Evolutionary conservation across 2,329 filamentous ascomycete genomes (phyloP), one percentile per base, ranked within the genome.

Genomic region (Celoporthe dispersa): DNA sequence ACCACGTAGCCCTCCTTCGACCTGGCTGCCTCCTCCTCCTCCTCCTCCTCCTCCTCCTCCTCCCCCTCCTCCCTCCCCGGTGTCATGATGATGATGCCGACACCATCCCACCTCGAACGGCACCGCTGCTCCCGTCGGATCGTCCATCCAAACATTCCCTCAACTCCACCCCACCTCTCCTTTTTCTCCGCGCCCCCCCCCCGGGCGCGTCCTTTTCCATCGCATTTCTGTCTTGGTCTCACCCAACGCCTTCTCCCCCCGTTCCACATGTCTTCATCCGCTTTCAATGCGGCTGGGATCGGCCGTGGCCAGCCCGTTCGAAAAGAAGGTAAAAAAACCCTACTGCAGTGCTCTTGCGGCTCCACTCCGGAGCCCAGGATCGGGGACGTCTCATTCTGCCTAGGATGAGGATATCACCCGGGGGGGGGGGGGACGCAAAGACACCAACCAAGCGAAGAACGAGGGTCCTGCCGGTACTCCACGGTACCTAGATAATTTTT

Each of bases 1-100:
- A 53, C 14, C 44, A 53, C 63, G 48, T 65, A 48, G 63, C n/a
- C 31, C 31, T n/a, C 28, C 14, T 44, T 22, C 28, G 57, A 19
- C 9, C 53, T 25, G 25, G 51, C 14, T 14, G 25, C 51, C 25
- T 6, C 22, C 41, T 6, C 14, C 41, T 6, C 16, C 41, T 9
- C 35, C 35, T 7, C 11, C 37, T 48, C 19, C 19, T 22, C 19
- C 19, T 22, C 41, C 41, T 39, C 37, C 37, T 39, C 37, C 6
- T 39, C 11, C 22, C 22, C 22, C 22, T n/a, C 11, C 8, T 11
- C 6, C 44, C 44, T n/a, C n/a, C 44, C 25, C 25, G 25, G 53
- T 57, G 16, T 57, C 53, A 57, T 57, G 19, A 53, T 64, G 60
- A 63, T 63, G 60, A 60, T 37, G 57, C 31, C 33, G 6, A 35